Conservation (phyloP, 2,329 filamentous ascomycete genomes). For the Fusarium stilboides region DNA sequence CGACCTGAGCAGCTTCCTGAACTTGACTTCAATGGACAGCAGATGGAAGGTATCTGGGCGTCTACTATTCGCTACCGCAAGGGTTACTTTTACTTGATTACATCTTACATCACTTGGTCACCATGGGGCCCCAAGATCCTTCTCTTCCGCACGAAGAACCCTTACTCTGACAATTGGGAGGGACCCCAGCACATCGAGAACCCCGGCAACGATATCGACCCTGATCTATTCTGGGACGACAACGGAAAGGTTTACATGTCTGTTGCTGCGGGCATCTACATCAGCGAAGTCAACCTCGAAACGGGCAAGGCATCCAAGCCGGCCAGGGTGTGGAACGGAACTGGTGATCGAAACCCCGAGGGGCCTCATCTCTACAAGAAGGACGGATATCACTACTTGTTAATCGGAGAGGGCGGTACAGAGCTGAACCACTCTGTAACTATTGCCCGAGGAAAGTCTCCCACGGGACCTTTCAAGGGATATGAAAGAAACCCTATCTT, state of each 20-base stretch:
- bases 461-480: not conserved
- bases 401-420: constrained; percentile 66
- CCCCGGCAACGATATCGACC: not conserved
- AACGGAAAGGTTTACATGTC: not conserved
- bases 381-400: constrained; percentile 64
- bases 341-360: constrained; percentile 55
- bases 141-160: not conserved
- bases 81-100: not conserved
- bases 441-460: constrained; percentile 57
- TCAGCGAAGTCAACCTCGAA: not conserved
- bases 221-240: not conserved
- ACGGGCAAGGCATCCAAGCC: constrained; percentile 3
- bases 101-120: not conserved
- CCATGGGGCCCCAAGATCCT: not conserved
- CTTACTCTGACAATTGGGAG: not conserved
- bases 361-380: constrained; percentile 61
- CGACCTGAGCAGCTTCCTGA: constrained; percentile 59
- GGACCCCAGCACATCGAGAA: not conserved
- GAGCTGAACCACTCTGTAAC: constrained; percentile 58
- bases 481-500: not conserved
- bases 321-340: constrained; percentile 61
- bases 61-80: not conserved
- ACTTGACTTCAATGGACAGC: not conserved
- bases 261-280: not conserved
- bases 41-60: not conserved